These are phyloP conservation scores for Talinum fruticosum DNA, from an alignment of 148 eudicot species.

Conservation along the genomic window DNA sequence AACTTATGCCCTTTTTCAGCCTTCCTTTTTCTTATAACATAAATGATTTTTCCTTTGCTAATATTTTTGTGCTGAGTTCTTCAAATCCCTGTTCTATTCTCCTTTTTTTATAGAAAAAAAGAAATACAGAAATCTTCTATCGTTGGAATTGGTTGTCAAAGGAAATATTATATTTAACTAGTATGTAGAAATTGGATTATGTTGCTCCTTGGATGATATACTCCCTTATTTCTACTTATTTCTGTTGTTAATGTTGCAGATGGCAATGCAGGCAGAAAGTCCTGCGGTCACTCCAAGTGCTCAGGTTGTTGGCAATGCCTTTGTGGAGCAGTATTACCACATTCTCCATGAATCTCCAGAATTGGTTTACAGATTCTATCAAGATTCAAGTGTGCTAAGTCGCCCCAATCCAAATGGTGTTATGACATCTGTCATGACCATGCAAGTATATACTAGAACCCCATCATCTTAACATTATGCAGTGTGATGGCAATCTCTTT, in stretches of 20 bases:
- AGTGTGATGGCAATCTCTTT: background rate
- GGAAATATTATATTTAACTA: background rate
- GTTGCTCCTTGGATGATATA: background rate
- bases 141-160: too few relatives aligned
- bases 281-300: slow-evolving; percentile 52
- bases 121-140: too few relatives aligned
- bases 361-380: slow-evolving; percentile 66
- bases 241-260: slow-evolving; percentile 35
- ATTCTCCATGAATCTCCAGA: slow-evolving; percentile 81
- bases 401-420: slow-evolving; percentile 68
- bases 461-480: background rate
- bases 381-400: slow-evolving; percentile 76
- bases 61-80: background rate
- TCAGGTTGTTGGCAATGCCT: slow-evolving; percentile 78
- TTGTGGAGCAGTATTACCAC: slow-evolving; percentile 88
- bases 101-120: too few relatives aligned
- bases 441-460: slow-evolving; percentile 51
- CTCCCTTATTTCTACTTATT: background rate
- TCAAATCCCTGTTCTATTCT: background rate
- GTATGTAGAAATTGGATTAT: background rate
- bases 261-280: slow-evolving; percentile 66
- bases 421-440: slow-evolving; percentile 72
- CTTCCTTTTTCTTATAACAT: background rate
- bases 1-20: background rate
- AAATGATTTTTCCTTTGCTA: background rate